Evolutionary conservation across 2,329 filamentous ascomycete genomes (phyloP).

Genomic region (Aspergillus felis): DNA sequence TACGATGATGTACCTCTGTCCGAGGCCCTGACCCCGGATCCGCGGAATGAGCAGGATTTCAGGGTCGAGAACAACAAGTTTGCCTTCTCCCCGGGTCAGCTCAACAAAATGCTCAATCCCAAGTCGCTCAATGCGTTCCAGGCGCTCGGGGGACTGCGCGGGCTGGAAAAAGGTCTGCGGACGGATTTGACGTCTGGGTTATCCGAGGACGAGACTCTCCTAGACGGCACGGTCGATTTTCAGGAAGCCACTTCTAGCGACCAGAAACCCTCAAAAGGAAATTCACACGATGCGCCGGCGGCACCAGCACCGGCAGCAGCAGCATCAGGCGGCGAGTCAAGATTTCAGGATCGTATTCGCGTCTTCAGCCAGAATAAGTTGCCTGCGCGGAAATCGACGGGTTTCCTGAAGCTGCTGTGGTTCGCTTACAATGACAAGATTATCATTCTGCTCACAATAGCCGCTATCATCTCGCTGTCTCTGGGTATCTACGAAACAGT

Average conservation of each 20-base stretch:
- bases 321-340: constrained; percentile 17
- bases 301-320: constrained; percentile 2
- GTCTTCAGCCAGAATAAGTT: constrained; percentile 60
- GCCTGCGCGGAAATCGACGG: constrained; percentile 60
- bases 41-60: constrained; percentile 73
- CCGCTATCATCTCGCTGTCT: constrained; percentile 64
- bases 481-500: constrained; percentile 67
- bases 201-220: constrained; percentile 66
- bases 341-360: constrained; percentile 55
- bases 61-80: constrained; percentile 75
- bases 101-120: constrained; percentile 84
- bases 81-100: constrained; percentile 71
- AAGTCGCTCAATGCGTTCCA: constrained; percentile 82
- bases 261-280: constrained; percentile 12
- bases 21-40: constrained; percentile 70
- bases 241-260: constrained; percentile 56
- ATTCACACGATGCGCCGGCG: background rate
- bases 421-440: constrained; percentile 71
- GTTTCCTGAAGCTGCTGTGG: constrained; percentile 61
- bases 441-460: constrained; percentile 64
- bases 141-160: constrained; percentile 70
- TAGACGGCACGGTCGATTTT: constrained; percentile 67
- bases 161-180: constrained; percentile 74
- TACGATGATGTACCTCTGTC: constrained; percentile 38
- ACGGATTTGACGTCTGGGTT: constrained; percentile 69